Evolutionary conservation across 345 rosid genomes (phyloP).

Genomic region (Limnanthes douglasii): DNA sequence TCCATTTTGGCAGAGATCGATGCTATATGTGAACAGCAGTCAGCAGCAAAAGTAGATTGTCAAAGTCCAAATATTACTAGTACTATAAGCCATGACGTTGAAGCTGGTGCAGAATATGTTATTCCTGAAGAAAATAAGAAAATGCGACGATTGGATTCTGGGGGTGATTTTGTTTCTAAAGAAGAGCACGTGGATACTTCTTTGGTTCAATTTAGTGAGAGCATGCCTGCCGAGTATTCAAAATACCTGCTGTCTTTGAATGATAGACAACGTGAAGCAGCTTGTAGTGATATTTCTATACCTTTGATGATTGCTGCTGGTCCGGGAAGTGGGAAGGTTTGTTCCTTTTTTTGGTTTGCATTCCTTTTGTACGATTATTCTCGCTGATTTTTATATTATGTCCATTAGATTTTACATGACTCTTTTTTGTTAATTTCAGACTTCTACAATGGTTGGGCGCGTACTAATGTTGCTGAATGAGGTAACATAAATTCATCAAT

Average conservation of each 20-base stretch:
- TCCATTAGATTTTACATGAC: slow-evolving; percentile 5
- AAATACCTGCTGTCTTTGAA: slow-evolving; percentile 56
- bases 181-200: slow-evolving; percentile 12
- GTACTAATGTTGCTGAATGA: slow-evolving; percentile 51
- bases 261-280: slow-evolving; percentile 83
- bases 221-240: slow-evolving; percentile 48
- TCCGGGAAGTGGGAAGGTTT: slow-evolving; percentile 97
- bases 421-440: slow-evolving; percentile 26
- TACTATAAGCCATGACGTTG: slow-evolving; percentile 8
- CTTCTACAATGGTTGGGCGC: slow-evolving; percentile 97
- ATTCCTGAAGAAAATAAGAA: slow-evolving; percentile 5
- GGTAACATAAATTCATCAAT: slow-evolving; percentile 38
- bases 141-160: slow-evolving; percentile 1
- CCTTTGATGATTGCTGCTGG: slow-evolving; percentile 96
- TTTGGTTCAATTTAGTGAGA: slow-evolving; percentile 9
- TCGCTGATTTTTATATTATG: slow-evolving; percentile 1
- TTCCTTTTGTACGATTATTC: slow-evolving; percentile 1
- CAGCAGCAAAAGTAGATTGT: slow-evolving; percentile 22
- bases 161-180: slow-evolving; percentile 8
- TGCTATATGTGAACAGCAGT: slow-evolving; percentile 34
- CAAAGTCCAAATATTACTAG: slow-evolving; percentile 14
- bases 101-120: slow-evolving; percentile 5
- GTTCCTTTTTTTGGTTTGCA: slow-evolving; percentile 1
- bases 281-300: slow-evolving; percentile 45
- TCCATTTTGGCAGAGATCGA: slow-evolving; percentile 57